Conservation (phyloP, 495 filamentous ascomycete genomes). For the Podospora conica region DNA sequence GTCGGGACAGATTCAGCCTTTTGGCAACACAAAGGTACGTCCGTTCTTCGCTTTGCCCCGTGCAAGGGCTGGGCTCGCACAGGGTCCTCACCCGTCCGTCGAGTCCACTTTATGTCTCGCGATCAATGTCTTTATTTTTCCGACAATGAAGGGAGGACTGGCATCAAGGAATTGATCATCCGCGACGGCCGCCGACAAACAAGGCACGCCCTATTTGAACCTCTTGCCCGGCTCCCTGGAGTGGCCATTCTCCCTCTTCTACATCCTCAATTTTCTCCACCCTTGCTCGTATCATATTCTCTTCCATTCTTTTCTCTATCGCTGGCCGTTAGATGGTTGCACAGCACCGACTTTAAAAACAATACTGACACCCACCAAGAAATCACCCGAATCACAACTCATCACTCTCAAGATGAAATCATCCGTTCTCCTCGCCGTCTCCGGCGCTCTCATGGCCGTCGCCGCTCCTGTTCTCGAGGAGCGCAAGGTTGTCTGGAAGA, state of each 20-base stretch:
- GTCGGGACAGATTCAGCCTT: slow-evolving; percentile 4
- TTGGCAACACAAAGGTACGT: slow-evolving; percentile 15
- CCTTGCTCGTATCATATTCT: neutral
- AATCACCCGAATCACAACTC: slow-evolving; percentile 2
- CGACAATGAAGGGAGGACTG: neutral
- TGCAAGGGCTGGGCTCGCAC: neutral
- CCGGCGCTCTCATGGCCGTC: slow-evolving; percentile 56
- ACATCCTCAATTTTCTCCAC: slow-evolving; percentile 7
- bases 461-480: slow-evolving; percentile 56
- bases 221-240: neutral
- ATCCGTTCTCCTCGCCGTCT: slow-evolving; percentile 53
- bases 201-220: neutral
- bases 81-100: neutral
- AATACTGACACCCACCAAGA: slow-evolving; percentile 13
- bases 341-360: slow-evolving; percentile 11
- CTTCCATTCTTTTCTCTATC: slow-evolving; percentile 18
- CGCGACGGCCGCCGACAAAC: neutral
- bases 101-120: neutral
- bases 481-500: slow-evolving; percentile 50
- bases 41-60: neutral
- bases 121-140: slow-evolving; percentile 10
- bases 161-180: slow-evolving; percentile 1
- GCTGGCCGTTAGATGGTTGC: slow-evolving; percentile 9
- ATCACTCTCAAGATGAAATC: slow-evolving; percentile 57
- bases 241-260: slow-evolving; percentile 5